These are phyloP conservation scores for Earliella scabrosa DNA, from an alignment of 1,284 basidiomycete species.

Conservation along the genomic window DNA sequence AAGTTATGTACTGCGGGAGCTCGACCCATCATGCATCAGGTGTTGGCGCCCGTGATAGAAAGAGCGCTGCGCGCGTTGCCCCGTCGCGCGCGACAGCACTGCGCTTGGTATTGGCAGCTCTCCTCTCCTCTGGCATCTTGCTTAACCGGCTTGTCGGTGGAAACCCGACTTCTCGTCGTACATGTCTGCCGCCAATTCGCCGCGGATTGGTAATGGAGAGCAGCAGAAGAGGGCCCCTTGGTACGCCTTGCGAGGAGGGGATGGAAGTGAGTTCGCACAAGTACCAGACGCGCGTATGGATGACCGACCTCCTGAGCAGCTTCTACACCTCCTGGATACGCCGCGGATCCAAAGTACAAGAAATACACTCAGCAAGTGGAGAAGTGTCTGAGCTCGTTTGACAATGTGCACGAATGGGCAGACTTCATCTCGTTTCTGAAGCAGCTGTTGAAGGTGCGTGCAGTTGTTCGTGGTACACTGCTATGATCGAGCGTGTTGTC, in stretches of 20 bases:
- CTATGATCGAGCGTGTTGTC: neutral
- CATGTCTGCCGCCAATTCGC: slow-evolving; percentile 28
- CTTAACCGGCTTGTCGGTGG: neutral
- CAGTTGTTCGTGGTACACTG: slow-evolving; percentile 1
- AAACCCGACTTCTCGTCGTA: neutral
- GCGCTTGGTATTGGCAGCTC: neutral
- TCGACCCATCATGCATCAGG: neutral
- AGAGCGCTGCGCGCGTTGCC: no score
- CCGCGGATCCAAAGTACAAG: slow-evolving; percentile 92
- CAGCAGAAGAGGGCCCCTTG: slow-evolving; percentile 20
- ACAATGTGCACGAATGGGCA: slow-evolving; percentile 98
- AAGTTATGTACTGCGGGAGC: neutral
- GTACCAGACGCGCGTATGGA: neutral
- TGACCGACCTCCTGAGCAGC: slow-evolving; percentile 6
- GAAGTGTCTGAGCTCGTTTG: slow-evolving; percentile 90
- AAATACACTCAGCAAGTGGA: slow-evolving; percentile 94
- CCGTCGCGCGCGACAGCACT: neutral
- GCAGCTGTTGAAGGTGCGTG: slow-evolving; percentile 82
- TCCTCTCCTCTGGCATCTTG: neutral
- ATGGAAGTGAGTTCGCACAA: slow-evolving; percentile 22
- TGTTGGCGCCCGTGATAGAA: slow-evolving; percentile 12
- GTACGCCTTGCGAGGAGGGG: slow-evolving; percentile 24
- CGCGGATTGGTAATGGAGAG: slow-evolving; percentile 18
- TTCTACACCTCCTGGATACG: slow-evolving; percentile 47
- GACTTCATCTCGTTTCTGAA: slow-evolving; percentile 99